A percentile compares a stretch with the other conserved stretches of the same genome.
phyloP scores from a whole-genome alignment of 176 grass and related monocot species.

The Paspalum notatum region DNA sequence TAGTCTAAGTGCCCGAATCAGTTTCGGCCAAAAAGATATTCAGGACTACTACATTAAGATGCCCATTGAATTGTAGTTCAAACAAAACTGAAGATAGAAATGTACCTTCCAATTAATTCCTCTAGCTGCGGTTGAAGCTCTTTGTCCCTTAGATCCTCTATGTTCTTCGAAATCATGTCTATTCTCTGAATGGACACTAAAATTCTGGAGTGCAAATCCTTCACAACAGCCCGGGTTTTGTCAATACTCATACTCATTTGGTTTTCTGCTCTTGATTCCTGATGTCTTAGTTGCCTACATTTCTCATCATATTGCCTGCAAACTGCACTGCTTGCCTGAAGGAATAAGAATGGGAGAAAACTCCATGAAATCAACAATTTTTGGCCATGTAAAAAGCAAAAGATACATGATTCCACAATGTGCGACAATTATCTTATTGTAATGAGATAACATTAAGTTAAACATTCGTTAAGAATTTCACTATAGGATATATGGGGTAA shows the following conservation, averaged over 20 bases:
- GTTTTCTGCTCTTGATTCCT: conserved; percentile 82
- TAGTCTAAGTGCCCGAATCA: neutral
- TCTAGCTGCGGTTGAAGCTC: conserved; percentile 98
- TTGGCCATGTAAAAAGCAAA: neutral
- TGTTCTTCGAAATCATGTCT: conserved; percentile 86
- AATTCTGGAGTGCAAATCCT: conserved; percentile 96
- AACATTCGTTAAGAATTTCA: neutral
- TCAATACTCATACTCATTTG: conserved; percentile 76
- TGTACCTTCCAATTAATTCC: conserved; percentile 97
- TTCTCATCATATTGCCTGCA: conserved; percentile 84
- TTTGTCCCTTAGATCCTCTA: conserved; percentile 96
- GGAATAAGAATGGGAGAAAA: conserved; percentile 10
- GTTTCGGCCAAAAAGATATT: neutral
- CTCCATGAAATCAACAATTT: conserved; percentile 10
- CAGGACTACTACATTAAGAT: neutral
- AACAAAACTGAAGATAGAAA: conserved; percentile 38
- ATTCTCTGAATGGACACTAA: conserved; percentile 93
- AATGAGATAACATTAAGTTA: neutral
- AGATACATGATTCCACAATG: neutral
- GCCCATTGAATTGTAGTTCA: no score
- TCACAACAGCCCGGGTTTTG: conserved; percentile 85
- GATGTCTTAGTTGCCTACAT: conserved; percentile 74
- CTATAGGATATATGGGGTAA: neutral
- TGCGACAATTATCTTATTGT: neutral
- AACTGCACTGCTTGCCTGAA: conserved; percentile 83